A percentile compares a stretch with the other conserved stretches of the same genome.
These are phyloP conservation scores for Malus hybrid DNA, from an alignment of 331 rosid species.

Conservation along the genomic window DNA sequence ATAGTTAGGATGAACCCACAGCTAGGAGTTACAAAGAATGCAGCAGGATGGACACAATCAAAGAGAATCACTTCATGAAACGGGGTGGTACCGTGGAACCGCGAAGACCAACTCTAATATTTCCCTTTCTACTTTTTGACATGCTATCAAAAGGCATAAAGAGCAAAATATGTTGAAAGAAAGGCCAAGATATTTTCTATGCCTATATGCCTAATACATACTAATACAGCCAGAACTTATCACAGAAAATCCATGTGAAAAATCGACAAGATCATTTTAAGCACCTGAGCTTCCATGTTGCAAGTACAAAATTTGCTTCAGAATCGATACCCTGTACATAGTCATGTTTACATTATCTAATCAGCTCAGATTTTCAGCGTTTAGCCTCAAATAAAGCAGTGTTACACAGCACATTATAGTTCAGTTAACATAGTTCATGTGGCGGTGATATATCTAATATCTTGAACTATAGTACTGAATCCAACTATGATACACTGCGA, in stretches of 20 bases:
- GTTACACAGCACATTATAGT: neutral
- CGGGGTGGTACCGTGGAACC: neutral
- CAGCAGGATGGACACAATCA: neutral
- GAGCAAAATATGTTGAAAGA: too few species aligned
- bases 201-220: too few species aligned
- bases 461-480: neutral
- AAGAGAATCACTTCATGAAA: neutral
- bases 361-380: neutral
- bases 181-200: too few species aligned
- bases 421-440: neutral
- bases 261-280: slow-evolving; percentile 3
- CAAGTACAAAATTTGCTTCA: slow-evolving; percentile 41
- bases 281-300: slow-evolving; percentile 88
- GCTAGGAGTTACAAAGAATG: neutral
- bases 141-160: too few species aligned
- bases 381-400: neutral
- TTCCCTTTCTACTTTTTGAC: neutral
- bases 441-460: neutral
- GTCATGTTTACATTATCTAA: neutral
- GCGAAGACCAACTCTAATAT: neutral
- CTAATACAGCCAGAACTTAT: neutral
- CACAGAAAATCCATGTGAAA: neutral
- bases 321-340: slow-evolving; percentile 46
- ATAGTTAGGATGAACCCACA: neutral
- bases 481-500: slow-evolving; percentile 11